phyloP scores from a whole-genome alignment of 768 basidiomycete genomes.

The Hericium erinaceus region DNA sequence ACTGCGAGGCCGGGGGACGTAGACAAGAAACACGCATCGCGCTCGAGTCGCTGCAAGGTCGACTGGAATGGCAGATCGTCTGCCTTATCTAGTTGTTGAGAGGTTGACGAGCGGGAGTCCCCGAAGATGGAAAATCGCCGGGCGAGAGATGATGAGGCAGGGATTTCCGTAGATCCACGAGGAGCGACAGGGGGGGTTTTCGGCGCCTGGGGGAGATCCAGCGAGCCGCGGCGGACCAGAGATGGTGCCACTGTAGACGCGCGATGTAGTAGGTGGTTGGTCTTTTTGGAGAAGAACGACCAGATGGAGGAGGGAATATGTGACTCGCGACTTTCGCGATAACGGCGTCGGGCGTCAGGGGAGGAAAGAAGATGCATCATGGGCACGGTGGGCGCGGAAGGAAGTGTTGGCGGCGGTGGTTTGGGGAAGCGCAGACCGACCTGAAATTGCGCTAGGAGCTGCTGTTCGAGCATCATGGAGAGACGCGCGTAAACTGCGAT shows the following conservation, averaged over 20 bases:
- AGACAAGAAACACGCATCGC: conserved; percentile 33
- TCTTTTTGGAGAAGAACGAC: conserved; percentile 29
- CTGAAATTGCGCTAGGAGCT: conserved; percentile 40
- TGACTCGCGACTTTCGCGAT: conserved; percentile 14
- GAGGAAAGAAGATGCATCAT: conserved; percentile 8
- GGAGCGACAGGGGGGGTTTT: conserved; percentile 6
- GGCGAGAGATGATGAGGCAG: conserved; percentile 4
- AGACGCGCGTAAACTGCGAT: conserved; percentile 45
- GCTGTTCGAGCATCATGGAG: conserved; percentile 53
- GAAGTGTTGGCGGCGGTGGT: conserved; percentile 18
- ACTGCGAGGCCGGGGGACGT: conserved; percentile 44
- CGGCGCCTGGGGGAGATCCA: conserved; percentile 27
- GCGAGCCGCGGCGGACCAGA: conserved; percentile 26
- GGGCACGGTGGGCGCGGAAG: neutral
- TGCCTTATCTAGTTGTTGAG: too few species aligned
- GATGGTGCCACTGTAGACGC: conserved; percentile 18
- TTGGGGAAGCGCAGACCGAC: conserved; percentile 37
- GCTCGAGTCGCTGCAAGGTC: conserved; percentile 33
- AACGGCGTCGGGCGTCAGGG: conserved; percentile 14
- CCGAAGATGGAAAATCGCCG: conserved; percentile 14
- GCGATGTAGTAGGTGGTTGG: conserved; percentile 23
- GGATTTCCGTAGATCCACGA: conserved; percentile 23
- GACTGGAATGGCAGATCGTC: conserved; percentile 27
- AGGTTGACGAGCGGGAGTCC: neutral
- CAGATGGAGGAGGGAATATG: conserved; percentile 19